Conservation (phyloP, 2,329 filamentous ascomycete genomes). For the Chaetomiaceae sp. region DNA sequence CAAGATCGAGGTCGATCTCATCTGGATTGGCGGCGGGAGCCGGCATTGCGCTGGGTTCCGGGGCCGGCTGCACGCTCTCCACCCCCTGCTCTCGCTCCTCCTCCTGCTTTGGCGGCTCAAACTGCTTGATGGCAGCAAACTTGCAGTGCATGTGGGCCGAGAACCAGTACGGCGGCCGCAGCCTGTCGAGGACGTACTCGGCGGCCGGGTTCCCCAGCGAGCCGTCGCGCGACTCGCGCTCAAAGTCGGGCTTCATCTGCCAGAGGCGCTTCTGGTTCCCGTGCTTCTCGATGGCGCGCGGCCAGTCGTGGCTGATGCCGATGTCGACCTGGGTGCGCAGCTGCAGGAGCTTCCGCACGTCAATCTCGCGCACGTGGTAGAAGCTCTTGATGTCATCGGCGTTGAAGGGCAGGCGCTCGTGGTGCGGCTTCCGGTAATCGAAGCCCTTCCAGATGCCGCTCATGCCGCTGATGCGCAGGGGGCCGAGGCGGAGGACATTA, state of each 20-base stretch:
- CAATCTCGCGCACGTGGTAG: constrained; percentile 85
- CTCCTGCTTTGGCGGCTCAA: constrained; percentile 36
- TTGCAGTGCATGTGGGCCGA: constrained; percentile 90
- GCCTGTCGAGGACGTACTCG: constrained; percentile 69
- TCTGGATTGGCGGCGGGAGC: constrained; percentile 15
- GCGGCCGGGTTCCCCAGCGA: constrained; percentile 77
- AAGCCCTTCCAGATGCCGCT: constrained; percentile 94
- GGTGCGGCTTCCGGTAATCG: constrained; percentile 78
- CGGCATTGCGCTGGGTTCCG: background rate
- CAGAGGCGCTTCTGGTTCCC: constrained; percentile 69
- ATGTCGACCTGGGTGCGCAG: constrained; percentile 85
- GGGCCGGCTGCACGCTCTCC: constrained; percentile 7
- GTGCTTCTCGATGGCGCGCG: constrained; percentile 71
- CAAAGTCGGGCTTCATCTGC: constrained; percentile 67
- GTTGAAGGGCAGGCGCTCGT: constrained; percentile 82
- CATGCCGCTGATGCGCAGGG: constrained; percentile 80
- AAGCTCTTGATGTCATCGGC: constrained; percentile 70
- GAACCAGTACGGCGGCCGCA: constrained; percentile 87
- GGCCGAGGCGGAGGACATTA: constrained; percentile 79
- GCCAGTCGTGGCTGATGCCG: constrained; percentile 95
- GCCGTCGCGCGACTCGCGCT: constrained; percentile 68
- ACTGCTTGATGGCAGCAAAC: constrained; percentile 65
- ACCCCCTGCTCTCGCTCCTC: constrained; percentile 26
- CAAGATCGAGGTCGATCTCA: constrained; percentile 23
- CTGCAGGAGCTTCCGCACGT: constrained; percentile 83